Percentiles rank a stretch among this genome's conserved stretches.
phyloP scores from a whole-genome alignment of 306 rosid species.

The Lablab purpureus region DNA sequence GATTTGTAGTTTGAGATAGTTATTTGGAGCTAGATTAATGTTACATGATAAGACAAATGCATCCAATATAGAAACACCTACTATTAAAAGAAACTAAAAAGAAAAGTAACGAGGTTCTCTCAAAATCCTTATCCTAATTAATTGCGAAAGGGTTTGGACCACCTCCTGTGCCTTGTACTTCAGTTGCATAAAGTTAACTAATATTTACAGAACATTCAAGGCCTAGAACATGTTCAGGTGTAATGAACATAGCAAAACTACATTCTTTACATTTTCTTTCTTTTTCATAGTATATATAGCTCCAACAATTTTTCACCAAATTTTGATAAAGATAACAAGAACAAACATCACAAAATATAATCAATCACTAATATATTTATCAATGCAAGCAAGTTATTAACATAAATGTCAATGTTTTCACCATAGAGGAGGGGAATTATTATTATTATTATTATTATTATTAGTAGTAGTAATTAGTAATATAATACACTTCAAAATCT shows the following conservation, averaged over 20 bases:
- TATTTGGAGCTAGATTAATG: too few relatives aligned
- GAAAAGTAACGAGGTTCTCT: not conserved
- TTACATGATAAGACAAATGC: too few relatives aligned
- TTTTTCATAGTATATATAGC: not conserved
- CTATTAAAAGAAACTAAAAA: too few relatives aligned
- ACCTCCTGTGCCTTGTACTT: not conserved
- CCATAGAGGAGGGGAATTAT: too few relatives aligned
- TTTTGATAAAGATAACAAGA: not conserved
- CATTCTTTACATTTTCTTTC: not conserved
- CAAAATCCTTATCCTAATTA: not conserved
- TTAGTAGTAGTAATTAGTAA: too few relatives aligned
- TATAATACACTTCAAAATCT: too few relatives aligned
- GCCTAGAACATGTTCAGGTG: not conserved
- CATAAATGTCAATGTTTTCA: not conserved
- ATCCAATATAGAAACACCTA: too few relatives aligned
- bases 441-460: too few relatives aligned
- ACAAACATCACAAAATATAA: not conserved
- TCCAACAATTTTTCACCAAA: not conserved
- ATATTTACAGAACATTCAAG: not conserved
- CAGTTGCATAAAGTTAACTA: not conserved
- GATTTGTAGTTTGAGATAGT: too few relatives aligned
- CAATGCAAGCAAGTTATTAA: not conserved
- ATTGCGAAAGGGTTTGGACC: not conserved
- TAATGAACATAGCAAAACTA: not conserved
- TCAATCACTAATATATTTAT: not conserved